Percentiles rank a stretch among this genome's conserved stretches.
Conservation (phyloP, 1,139 yeast genomes). For the Kodamaea plutei region DNA sequence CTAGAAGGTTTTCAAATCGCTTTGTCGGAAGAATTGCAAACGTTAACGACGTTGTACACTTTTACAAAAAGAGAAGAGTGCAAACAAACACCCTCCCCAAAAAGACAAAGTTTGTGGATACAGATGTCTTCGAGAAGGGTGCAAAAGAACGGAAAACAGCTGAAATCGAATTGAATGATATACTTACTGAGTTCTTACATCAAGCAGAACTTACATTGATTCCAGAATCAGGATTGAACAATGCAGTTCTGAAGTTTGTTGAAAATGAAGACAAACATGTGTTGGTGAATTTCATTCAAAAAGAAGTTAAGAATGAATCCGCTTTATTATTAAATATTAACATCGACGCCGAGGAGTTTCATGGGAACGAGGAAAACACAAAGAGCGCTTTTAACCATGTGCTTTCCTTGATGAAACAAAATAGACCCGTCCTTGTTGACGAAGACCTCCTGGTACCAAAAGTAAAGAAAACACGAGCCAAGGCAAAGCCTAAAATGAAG, state of each 20-base stretch:
- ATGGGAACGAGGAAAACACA: constrained; percentile 26
- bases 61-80: constrained; percentile 43
- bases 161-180: constrained; percentile 51
- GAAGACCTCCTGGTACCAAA: too few relatives aligned
- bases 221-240: constrained; percentile 74
- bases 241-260: constrained; percentile 67
- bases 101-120: constrained; percentile 22
- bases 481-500: constrained; percentile 1
- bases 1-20: constrained; percentile 80
- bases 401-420: constrained; percentile 22
- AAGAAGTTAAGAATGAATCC: constrained; percentile 61
- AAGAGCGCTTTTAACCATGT: constrained; percentile 28
- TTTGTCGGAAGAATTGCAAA: constrained; percentile 93
- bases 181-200: constrained; percentile 58
- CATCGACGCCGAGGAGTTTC: constrained; percentile 30
- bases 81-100: constrained; percentile 12
- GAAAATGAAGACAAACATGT: constrained; percentile 80
- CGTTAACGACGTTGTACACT: constrained; percentile 75
- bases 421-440: constrained; percentile 9
- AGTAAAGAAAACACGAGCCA: constrained; percentile 5
- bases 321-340: constrained; percentile 48
- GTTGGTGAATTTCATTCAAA: constrained; percentile 63
- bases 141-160: constrained; percentile 20
- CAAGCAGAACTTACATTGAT: constrained; percentile 63
- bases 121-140: constrained; percentile 18